Conservation (phyloP, 1,139 yeast species). For the Zygotorulaspora mrakii region DNA sequence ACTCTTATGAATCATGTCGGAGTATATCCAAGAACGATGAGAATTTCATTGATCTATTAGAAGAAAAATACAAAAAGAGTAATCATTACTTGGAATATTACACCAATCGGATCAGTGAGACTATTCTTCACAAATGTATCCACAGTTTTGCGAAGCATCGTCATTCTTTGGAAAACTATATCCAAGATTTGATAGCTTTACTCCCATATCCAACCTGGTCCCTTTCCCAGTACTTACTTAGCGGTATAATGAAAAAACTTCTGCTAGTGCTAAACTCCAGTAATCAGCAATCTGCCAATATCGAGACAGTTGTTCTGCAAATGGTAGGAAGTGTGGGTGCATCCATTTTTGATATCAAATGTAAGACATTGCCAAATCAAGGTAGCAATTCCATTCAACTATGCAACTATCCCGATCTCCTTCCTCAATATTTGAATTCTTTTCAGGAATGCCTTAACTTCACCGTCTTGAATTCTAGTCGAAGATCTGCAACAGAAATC, state of each 20-base stretch:
- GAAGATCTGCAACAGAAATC: slow-evolving; percentile 11
- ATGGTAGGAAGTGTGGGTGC: slow-evolving; percentile 55
- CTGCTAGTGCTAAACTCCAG: slow-evolving; percentile 38
- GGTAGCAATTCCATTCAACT: slow-evolving; percentile 25
- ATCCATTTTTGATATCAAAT: slow-evolving; percentile 40
- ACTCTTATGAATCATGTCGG: slow-evolving; percentile 16
- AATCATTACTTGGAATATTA: slow-evolving; percentile 14
- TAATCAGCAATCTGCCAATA: slow-evolving; percentile 38
- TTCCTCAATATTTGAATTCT: slow-evolving; percentile 18
- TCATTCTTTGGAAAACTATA: slow-evolving; percentile 46
- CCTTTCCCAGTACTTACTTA: slow-evolving; percentile 49
- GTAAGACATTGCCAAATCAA: slow-evolving; percentile 17
- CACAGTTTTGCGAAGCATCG: slow-evolving; percentile 42
- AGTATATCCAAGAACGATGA: slow-evolving; percentile 1
- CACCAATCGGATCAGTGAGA: slow-evolving; percentile 41
- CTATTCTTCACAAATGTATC: slow-evolving; percentile 42
- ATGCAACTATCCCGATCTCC: slow-evolving; percentile 26
- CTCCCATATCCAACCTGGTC: slow-evolving; percentile 59
- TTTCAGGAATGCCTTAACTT: slow-evolving; percentile 19
- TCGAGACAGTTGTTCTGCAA: slow-evolving; percentile 53
- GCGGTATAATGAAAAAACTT: slow-evolving; percentile 43
- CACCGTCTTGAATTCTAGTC: slow-evolving; percentile 1
- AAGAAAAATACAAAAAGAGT: slow-evolving; percentile 5
- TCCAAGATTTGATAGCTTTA: slow-evolving; percentile 53
- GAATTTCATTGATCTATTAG: slow-evolving; percentile 4